These are phyloP conservation scores for Sanghuangporus weigelae DNA, from an alignment of 1,284 basidiomycete genomes.

Conservation along the genomic window DNA sequence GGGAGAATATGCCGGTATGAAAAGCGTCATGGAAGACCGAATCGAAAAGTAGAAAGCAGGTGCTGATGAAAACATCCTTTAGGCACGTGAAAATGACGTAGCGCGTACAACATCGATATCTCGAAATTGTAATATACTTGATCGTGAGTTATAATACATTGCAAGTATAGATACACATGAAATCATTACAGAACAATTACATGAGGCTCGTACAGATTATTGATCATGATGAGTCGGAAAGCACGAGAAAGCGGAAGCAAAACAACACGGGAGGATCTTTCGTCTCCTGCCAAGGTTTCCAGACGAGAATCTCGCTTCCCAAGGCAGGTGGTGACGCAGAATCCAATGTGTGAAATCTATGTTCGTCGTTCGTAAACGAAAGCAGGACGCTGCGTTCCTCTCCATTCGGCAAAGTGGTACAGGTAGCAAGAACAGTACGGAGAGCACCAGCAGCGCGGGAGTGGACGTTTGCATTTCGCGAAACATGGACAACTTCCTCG, in stretches of 20 bases:
- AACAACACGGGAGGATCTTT: conserved; percentile 6
- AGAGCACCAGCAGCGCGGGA: conserved; percentile 2
- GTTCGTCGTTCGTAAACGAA: conserved; percentile 21
- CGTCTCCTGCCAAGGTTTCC: conserved; percentile 30
- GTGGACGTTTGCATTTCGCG: not conserved
- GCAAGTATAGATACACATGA: not conserved
- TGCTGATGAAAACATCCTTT: not conserved
- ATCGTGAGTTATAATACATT: not conserved
- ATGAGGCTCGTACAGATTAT: not conserved
- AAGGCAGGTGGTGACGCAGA: conserved; percentile 22
- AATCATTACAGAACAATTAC: not conserved
- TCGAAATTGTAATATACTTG: too few species aligned
- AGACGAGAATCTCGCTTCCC: conserved; percentile 26
- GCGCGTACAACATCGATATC: not conserved
- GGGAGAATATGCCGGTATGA: conserved; percentile 49
- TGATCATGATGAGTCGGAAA: not conserved
- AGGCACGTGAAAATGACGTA: not conserved
- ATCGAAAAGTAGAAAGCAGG: not conserved
- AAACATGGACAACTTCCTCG: conserved; percentile 29
- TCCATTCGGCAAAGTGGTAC: conserved; percentile 6
- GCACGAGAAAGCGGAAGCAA: conserved; percentile 5
- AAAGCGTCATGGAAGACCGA: conserved; percentile 23
- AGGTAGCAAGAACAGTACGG: conserved; percentile 6
- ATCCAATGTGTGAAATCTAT: conserved; percentile 18
- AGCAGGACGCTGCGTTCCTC: conserved; percentile 29